Conservation (phyloP, 139 green algal genomes). For the Chlorella ohadii region DNA sequence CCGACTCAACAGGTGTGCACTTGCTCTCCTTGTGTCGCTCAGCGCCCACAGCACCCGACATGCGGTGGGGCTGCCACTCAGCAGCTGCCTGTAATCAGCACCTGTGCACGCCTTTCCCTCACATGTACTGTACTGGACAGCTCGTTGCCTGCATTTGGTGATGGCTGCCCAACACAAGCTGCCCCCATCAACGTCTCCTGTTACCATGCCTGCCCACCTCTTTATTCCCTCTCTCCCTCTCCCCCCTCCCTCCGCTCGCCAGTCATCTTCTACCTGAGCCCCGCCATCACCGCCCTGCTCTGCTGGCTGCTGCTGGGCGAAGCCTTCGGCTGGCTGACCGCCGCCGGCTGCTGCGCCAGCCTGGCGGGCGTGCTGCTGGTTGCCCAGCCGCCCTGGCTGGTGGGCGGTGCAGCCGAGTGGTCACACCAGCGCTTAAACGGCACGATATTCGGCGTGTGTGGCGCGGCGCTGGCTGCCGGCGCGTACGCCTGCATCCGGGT, state of each 20-base stretch:
- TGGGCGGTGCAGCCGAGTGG: not conserved
- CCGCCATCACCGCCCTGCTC: conserved; percentile 44
- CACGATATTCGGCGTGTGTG: not conserved
- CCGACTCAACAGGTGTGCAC: conserved; percentile 26
- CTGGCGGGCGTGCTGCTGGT: conserved; percentile 40
- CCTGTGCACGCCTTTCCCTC: too few species aligned
- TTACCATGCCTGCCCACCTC: not conserved
- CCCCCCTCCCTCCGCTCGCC: conserved; percentile 16
- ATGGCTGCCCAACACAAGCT: not conserved
- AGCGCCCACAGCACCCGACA: too few species aligned
- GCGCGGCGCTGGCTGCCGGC: not conserved
- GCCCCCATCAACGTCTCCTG: too few species aligned
- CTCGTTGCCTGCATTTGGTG: too few species aligned
- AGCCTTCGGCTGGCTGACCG: conserved; percentile 12
- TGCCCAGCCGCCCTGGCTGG: conserved; percentile 47
- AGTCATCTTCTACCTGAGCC: conserved; percentile 57
- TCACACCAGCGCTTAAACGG: not conserved
- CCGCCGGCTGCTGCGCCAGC: conserved; percentile 41
- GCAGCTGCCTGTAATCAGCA: too few species aligned
- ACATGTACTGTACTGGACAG: too few species aligned
- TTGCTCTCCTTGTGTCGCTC: too few species aligned
- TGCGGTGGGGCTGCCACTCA: too few species aligned
- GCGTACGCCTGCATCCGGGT: conserved; percentile 23
- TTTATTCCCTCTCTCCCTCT: not conserved
- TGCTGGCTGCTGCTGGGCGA: conserved; percentile 43